Base-by-base conservation (phyloP, 805 yeast genomes). In the Myxozyma melibiosi region DNA sequence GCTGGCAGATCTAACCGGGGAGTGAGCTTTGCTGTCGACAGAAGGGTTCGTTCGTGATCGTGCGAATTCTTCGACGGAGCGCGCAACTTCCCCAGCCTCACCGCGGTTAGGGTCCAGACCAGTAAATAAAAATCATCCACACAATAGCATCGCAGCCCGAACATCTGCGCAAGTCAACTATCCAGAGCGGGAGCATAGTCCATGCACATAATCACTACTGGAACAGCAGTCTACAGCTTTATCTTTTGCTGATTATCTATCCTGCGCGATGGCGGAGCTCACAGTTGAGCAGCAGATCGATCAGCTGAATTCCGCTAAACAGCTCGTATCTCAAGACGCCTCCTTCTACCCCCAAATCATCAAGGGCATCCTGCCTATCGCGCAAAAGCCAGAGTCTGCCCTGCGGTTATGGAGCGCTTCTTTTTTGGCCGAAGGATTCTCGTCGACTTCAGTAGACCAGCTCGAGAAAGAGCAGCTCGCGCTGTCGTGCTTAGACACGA, bases 401-500 rank as follows among this genome's bases (percentile, higher is more conserved):
- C 61, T 73, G 18, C 65, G 76, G 13, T 61, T 63, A 40, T 74
- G 76, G 76, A 68, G 73, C 50, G 67, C 74, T 2, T 65, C 60
- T 14, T 74, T 74, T 53, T 64, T 74, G 14, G 67, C 67, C 30
- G 75, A 73, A 51, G 76, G 74, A 20, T 71, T 74, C 52, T 58
- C 72, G 11, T 63, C 69, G n/a, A 43, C 51, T 7, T 67, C 55
- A 16, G 63, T 71, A 18, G 58, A 63, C 11, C 51, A 38, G 25
- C 57, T 53, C 5, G 62, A 57, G 22, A 69, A 67, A 42, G 52
- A 59, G 40, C 63, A 55, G 7, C 58, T 72, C 7, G 68, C 74
- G 1, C 55, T 63, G 8, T 65, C 66, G 9, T 64, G 72, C 27
- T 57, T 72, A 35, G 69, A 66, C 18, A 54, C 71, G 1, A 37